phyloP scores from a whole-genome alignment of 2,329 filamentous ascomycete genomes.

The Pleomassaria siparia region DNA sequence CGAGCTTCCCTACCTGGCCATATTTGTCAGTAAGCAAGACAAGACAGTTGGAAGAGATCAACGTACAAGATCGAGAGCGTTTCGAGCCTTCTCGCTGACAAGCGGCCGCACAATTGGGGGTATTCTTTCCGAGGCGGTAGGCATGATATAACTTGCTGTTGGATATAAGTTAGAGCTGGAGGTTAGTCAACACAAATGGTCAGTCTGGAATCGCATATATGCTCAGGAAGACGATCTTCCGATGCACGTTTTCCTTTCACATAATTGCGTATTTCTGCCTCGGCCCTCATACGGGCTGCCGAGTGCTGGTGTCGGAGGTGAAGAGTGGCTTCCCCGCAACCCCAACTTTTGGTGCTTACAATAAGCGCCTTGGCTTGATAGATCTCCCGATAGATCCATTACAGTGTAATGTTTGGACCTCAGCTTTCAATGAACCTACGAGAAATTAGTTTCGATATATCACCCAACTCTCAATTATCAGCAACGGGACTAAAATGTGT shows the following conservation, averaged over 20 bases:
- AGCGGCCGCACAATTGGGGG: constrained; percentile 57
- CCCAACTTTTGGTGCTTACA: background rate
- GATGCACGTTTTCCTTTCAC: background rate
- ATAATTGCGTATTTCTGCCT: constrained; percentile 9
- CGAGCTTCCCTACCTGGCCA: constrained; percentile 78
- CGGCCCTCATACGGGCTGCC: constrained; percentile 9
- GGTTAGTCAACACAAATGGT: constrained; percentile 2
- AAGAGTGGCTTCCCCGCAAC: constrained; percentile 7
- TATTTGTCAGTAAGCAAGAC: constrained; percentile 45
- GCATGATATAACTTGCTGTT: constrained; percentile 11
- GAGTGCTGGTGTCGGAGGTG: constrained; percentile 4
- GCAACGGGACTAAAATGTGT: background rate
- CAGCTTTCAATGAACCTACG: background rate
- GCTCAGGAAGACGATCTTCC: background rate
- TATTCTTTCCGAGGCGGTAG: constrained; percentile 54
- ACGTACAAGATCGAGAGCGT: constrained; percentile 71
- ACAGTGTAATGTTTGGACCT: background rate
- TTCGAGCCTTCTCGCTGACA: constrained; percentile 80
- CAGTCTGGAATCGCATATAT: constrained; percentile 6
- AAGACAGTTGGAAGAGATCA: background rate
- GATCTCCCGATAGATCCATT: background rate
- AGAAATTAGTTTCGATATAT: background rate
- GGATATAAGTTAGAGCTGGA: background rate
- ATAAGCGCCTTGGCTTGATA: constrained; percentile 2
- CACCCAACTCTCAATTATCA: background rate